phyloP scores from a whole-genome alignment of 2,329 filamentous ascomycete genomes.

The Trichoderma sp. region DNA sequence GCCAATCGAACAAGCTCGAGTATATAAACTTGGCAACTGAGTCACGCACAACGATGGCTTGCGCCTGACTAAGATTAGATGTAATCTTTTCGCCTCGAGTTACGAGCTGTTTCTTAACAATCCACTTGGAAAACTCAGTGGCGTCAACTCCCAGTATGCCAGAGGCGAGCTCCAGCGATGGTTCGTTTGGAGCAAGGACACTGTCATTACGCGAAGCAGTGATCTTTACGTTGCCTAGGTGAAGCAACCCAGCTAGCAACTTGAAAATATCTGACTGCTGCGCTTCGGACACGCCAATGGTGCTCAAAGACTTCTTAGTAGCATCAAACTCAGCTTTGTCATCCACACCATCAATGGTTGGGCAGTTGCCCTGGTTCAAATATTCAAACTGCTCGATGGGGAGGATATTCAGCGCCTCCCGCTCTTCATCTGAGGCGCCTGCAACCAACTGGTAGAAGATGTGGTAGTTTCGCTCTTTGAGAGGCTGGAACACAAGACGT shows the following conservation, averaged over 20 bases:
- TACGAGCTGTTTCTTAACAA: conserved; percentile 96
- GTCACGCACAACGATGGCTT: conserved; percentile 91
- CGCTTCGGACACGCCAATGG: conserved; percentile 75
- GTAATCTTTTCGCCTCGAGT: conserved; percentile 97
- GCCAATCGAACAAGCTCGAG: conserved; percentile 97
- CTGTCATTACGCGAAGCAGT: conserved; percentile 87
- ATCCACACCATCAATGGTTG: conserved; percentile 90
- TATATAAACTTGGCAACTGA: conserved; percentile 99
- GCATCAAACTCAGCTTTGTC: conserved; percentile 93
- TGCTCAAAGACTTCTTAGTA: conserved; percentile 80
- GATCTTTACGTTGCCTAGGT: conserved; percentile 96
- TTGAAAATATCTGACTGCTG: conserved; percentile 87
- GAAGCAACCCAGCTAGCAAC: conserved; percentile 84
- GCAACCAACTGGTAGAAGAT: conserved; percentile 98
- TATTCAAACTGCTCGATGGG: conserved; percentile 93
- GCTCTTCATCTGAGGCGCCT: conserved; percentile 82
- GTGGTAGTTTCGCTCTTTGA: conserved; percentile 98
- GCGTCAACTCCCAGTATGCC: conserved; percentile 84
- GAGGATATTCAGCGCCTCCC: conserved; percentile 74
- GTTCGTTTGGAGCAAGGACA: conserved; percentile 76
- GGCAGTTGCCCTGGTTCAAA: conserved; percentile 90
- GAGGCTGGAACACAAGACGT: conserved; percentile 91
- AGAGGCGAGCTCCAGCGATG: conserved; percentile 79
- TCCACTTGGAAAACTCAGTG: conserved; percentile 92
- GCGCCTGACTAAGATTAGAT: conserved; percentile 89